Evolutionary conservation across 345 rosid genomes (phyloP), one percentile per base, ranked within the genome.

Genomic region (Hevea brasiliensis): DNA sequence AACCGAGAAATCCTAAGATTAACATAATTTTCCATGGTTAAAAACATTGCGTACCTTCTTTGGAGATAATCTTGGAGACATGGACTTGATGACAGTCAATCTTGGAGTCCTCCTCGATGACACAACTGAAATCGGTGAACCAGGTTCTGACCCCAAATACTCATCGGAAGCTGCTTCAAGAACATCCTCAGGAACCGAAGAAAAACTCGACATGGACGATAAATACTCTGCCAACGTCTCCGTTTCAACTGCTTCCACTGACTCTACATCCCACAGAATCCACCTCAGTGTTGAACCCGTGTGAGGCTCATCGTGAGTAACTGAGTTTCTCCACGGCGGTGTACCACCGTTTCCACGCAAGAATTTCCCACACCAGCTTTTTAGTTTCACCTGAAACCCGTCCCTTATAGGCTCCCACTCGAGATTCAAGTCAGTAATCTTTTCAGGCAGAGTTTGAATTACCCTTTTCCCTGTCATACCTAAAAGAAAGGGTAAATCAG

Each of bases 301-400:
- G 45, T 81, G 84, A 32, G 97, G 97, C 23, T 90, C 93, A 47
- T 94, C 98, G 71, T 92, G 95, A 51, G 97, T 94, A 37, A 92
- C 77, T 51, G 97, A 80, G 83, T 92, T 92, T 59, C 98, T 84
- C 98, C 98, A 94, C 63, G 97, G 98, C 53, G 89, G 96, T 1
- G 87, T 82, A 74, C 97, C 97, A 0, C 97, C 98, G 88, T 94
- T 94, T 6, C 83, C 97, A 15, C 96, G 82, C 75, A 94, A 58
- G 67, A 79, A 88, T 67, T 83, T 92, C 15, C 97, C 92, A 48
- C 91, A 88, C 92, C 95, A 86, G 3, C 88, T 81, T 61, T 76
- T 86, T 9, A 94, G 65, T 78, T 81, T 83, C 54, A 86, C 77
- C 77, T 88, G 93, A 70, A 86, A 87, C 45, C 88, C 99, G 73